Base-by-base conservation (phyloP, 1,139 yeast genomes). In the Sugiyamaella paludigena region DNA sequence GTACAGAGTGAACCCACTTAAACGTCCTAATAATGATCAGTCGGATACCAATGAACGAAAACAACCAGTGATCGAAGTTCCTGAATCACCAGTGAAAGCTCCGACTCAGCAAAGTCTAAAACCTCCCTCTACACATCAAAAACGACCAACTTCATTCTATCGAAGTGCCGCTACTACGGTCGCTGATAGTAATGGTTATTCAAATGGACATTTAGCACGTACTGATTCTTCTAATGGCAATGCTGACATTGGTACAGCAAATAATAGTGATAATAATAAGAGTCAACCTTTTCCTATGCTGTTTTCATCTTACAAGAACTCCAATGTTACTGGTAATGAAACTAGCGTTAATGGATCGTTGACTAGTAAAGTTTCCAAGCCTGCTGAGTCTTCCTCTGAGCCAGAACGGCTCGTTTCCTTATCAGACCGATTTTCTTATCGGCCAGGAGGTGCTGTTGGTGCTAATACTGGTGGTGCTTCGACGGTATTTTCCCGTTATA, bases 381-480 rank as follows among this genome's bases (percentile, higher is more conserved):
- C 41, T 13, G 3, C 27, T 16, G 32, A 26, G 27, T 2, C 24
- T 19, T 4, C 24, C 12, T 4, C 26, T 34, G 30, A 37, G 26
- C 47, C 53, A 7, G 49, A 50, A n/a, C 41, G 60, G n/a, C 49
- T 58, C 11, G 13, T 49, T 27, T 58, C 62, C 6, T 45, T 59
- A 33, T 37, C 55, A 28, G 62, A 59, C 26, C 53, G 58, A 32
- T 58, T 56, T 38, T 43, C 63, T 7, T 59, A 43, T 32, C 44
- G 44, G n/a, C 30, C 43, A 3, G 32, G 36, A 29, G 11, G 15
- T n/a, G 40, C 40, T 29, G 13, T 39, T 10, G 29, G 29, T 6
- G 41, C 34, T 19, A 28, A 30, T 9, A 41, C 43, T 37, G 43
- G 27, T 31, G 24, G 34, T 8, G 46, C 40, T 12, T 33, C 48